Base-by-base conservation (phyloP, 257 asterid genomes). In the Ehretia macrophylla region DNA sequence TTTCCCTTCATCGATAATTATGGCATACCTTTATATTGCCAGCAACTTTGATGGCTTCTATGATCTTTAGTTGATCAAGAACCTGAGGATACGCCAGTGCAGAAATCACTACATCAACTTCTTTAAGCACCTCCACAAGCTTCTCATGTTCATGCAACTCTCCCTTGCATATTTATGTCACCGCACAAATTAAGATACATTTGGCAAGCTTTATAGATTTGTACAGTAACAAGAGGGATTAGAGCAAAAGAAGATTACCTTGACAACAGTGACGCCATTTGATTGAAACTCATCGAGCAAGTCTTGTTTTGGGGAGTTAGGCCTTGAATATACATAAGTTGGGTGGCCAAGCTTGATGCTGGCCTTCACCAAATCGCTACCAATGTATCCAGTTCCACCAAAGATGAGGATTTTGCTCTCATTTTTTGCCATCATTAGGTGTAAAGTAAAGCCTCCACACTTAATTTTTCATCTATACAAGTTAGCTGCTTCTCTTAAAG, bases 321-420 rank as follows among this genome's bases (percentile, higher is more conserved):
- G 81, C 72, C 88, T 66, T 37, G 88, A 66, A 62, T 71, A 82
- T 12, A 82, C 85, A 45, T 69, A 79, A 72, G 85, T 79, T 21
- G 81, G 80, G 66, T 79, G 78, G 4, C 85, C 85, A n/a, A 82
- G 51, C 18, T 76, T 74, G 66, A 79, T 68, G 77, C 88, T 79
- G 47, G 72, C 85, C 50, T 63, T 76, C 57, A 69, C 88, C 51
- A 82, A 58, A 54, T 78, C 17, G 47, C 53, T 68, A 13, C 87
- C 81, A 49, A 78, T 67, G 52, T 81, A 81, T 19, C 88, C 88
- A 38, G 66, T 82, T 49, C 88, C 88, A 56, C 81, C 88, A 51
- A 76, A 47, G 49, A 82, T 40, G 0, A 82, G 67, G 32, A 82
- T 72, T 64, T 59, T 78, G 63, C 72, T 68, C 71, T 65, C 70